A percentile compares a stretch with the other conserved stretches of the same genome.
These are phyloP conservation scores for Syzygium aqueum DNA, from an alignment of 345 rosid genomes.

Conservation along the genomic window DNA sequence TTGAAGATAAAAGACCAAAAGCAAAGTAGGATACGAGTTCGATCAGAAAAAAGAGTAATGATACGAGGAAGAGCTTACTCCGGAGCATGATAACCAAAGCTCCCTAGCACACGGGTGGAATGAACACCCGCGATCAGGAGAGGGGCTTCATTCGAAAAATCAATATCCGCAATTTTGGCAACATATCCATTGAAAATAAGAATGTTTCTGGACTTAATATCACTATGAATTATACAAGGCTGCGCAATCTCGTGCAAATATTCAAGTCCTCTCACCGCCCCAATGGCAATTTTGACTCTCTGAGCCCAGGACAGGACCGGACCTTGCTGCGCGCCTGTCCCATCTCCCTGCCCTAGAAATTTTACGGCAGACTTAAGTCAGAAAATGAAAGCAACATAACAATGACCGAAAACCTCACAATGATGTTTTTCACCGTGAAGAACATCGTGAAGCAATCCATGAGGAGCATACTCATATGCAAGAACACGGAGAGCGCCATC, in stretches of 20 bases:
- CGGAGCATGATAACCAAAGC: constrained; percentile 8
- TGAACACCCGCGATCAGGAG: neutral
- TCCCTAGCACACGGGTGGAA: constrained; percentile 6
- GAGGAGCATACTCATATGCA: constrained; percentile 17
- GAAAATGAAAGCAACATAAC: too few relatives aligned
- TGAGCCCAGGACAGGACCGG: constrained; percentile 3
- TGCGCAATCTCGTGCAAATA: constrained; percentile 1
- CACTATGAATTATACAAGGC: neutral
- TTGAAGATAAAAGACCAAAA: neutral
- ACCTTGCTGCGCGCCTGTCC: constrained; percentile 3
- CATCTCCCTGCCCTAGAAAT: neutral
- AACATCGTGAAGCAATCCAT: constrained; percentile 31
- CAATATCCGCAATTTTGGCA: neutral
- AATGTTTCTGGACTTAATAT: constrained; percentile 1
- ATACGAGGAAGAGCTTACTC: neutral
- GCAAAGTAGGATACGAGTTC: neutral
- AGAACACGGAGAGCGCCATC: constrained; percentile 20
- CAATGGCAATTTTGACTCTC: constrained; percentile 8
- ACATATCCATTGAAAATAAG: constrained; percentile 4
- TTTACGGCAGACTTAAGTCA: neutral
- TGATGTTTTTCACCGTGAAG: constrained; percentile 12
- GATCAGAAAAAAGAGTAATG: too few relatives aligned
- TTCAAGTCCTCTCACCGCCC: constrained; percentile 5
- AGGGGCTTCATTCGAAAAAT: constrained; percentile 4
- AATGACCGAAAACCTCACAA: neutral